phyloP scores from a whole-genome alignment of 2,329 filamentous ascomycete species.

The Botrytis deweyae region DNA sequence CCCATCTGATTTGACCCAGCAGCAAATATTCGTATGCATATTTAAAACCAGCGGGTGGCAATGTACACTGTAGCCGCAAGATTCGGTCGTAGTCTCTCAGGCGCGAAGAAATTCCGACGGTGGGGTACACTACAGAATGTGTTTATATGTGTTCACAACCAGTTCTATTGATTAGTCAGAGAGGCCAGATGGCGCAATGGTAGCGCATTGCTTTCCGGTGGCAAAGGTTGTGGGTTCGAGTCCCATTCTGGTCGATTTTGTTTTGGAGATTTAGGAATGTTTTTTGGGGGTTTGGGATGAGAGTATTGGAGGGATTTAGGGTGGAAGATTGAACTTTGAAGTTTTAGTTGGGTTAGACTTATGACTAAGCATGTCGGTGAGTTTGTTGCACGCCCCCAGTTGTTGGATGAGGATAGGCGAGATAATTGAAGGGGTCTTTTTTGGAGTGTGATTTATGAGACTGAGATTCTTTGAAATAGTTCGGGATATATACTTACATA shows the following conservation, averaged over 20 bases:
- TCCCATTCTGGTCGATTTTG: slow-evolving; percentile 28
- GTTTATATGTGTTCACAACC: neutral
- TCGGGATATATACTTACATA: neutral
- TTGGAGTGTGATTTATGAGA: neutral
- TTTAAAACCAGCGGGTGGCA: neutral
- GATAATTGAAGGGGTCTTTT: neutral
- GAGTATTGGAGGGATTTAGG: neutral
- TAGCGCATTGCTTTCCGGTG: slow-evolving; percentile 37
- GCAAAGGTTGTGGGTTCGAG: slow-evolving; percentile 37
- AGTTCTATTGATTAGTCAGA: neutral
- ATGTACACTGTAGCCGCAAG: neutral
- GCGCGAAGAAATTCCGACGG: neutral
- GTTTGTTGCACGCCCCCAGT: neutral
- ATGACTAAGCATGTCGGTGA: neutral
- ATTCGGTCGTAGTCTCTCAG: neutral
- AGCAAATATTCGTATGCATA: neutral
- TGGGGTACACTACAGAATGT: neutral
- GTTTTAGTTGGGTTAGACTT: neutral
- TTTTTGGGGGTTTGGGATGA: neutral
- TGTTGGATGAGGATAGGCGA: neutral
- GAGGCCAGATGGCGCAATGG: slow-evolving; percentile 31
- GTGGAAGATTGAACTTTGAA: neutral
- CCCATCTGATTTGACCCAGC: neutral
- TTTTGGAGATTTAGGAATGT: neutral
- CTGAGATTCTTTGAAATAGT: neutral